Conservation (phyloP, 768 basidiomycete species). For the Pulveroboletus sp. region DNA sequence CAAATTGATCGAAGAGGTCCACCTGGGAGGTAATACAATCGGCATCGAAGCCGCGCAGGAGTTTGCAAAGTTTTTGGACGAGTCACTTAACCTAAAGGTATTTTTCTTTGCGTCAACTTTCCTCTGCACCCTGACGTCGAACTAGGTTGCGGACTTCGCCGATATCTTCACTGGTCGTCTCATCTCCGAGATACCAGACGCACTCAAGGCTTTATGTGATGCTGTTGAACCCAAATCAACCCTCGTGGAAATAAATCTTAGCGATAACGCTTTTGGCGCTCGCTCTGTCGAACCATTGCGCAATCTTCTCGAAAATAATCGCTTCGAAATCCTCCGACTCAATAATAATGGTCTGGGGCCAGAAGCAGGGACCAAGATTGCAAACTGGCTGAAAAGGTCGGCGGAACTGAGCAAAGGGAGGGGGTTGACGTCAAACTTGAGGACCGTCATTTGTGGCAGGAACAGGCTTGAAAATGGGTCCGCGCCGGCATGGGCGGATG, state of each 20-base stretch:
- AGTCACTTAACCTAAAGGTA: constrained; percentile 70
- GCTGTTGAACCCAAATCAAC: constrained; percentile 78
- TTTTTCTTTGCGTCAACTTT: background rate
- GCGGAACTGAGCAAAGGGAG: constrained; percentile 65
- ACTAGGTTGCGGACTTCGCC: constrained; percentile 90
- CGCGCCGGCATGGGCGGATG: constrained; percentile 79
- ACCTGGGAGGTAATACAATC: constrained; percentile 91
- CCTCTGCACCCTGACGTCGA: constrained; percentile 5
- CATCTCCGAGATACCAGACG: constrained; percentile 91
- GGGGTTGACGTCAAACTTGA: constrained; percentile 69
- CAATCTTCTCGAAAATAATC: constrained; percentile 81
- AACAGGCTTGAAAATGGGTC: constrained; percentile 95
- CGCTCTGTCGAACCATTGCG: constrained; percentile 94
- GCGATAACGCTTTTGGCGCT: constrained; percentile 96
- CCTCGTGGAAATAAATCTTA: constrained; percentile 85
- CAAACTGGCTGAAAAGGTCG: constrained; percentile 77
- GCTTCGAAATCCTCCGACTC: constrained; percentile 76
- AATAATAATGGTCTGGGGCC: constrained; percentile 98
- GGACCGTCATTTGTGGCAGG: constrained; percentile 85
- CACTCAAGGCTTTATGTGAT: constrained; percentile 85
- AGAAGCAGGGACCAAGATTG: constrained; percentile 81
- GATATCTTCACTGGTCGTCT: constrained; percentile 98
- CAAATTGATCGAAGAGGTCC: constrained; percentile 75
- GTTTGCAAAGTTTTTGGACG: constrained; percentile 74
- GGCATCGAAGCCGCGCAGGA: constrained; percentile 88